phyloP scores from a whole-genome alignment of 345 rosid genomes.

The Capsella bursapastoris region DNA sequence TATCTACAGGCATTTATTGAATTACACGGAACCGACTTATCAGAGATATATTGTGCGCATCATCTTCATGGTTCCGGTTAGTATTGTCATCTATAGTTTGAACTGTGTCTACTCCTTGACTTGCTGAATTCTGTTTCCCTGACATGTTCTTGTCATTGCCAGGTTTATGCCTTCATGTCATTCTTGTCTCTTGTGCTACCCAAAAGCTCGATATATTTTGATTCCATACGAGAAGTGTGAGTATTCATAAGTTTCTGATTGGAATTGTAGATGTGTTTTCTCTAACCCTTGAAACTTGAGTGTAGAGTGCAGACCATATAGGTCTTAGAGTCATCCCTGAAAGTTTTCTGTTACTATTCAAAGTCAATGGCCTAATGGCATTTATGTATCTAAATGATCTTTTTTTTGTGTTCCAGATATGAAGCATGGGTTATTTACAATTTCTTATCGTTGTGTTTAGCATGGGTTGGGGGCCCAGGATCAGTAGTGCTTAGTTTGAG shows the following conservation, averaged over 20 bases:
- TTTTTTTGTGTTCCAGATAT: slow-evolving; percentile 62
- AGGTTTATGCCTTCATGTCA: slow-evolving; percentile 93
- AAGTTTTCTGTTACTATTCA: background rate
- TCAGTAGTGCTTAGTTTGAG: slow-evolving; percentile 90
- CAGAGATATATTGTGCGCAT: slow-evolving; percentile 97
- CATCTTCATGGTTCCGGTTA: slow-evolving; percentile 95
- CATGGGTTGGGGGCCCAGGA: slow-evolving; percentile 99
- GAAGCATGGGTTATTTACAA: slow-evolving; percentile 99
- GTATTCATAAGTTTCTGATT: slow-evolving; percentile 43
- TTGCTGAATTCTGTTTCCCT: slow-evolving; percentile 11
- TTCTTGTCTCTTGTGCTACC: slow-evolving; percentile 85
- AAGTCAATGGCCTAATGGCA: background rate
- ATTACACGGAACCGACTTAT: slow-evolving; percentile 93
- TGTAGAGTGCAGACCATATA: background rate
- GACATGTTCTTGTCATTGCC: slow-evolving; percentile 22
- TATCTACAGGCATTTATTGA: slow-evolving; percentile 82
- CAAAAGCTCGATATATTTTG: slow-evolving; percentile 76
- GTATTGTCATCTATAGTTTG: slow-evolving; percentile 36
- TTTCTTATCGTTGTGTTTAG: slow-evolving; percentile 85
- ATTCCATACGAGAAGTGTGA: slow-evolving; percentile 97
- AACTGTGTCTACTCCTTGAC: background rate
- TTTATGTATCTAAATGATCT: slow-evolving; percentile 4
- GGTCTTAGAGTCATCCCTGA: background rate
- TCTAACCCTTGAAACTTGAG: background rate
- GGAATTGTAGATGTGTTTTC: background rate